phyloP scores from a whole-genome alignment of 768 basidiomycete species.

The Russula foetens region DNA sequence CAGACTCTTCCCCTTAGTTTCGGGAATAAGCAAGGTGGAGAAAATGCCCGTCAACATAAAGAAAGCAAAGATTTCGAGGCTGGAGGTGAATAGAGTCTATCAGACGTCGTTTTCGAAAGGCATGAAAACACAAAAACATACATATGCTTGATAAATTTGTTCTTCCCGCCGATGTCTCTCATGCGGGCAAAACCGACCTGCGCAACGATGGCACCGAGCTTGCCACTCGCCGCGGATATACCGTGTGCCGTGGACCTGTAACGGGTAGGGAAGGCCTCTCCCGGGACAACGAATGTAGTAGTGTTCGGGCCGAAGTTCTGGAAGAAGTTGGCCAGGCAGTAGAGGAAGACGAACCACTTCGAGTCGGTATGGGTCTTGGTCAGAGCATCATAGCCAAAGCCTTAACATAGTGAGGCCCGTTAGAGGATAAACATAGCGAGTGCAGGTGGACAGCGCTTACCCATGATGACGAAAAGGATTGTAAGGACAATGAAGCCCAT shows the following conservation, averaged over 20 bases:
- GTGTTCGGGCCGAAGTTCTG: conserved; percentile 82
- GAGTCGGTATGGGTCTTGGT: conserved; percentile 33
- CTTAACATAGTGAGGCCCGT: conserved; percentile 27
- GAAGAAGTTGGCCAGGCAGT: conserved; percentile 86
- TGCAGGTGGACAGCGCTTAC: conserved; percentile 30
- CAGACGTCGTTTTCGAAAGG: not conserved
- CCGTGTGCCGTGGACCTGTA: conserved; percentile 83
- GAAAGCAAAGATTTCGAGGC: conserved; percentile 72
- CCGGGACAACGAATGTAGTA: conserved; percentile 75
- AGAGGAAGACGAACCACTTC: conserved; percentile 71
- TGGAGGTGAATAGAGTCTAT: conserved; percentile 29
- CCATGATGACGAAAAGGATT: conserved; percentile 59
- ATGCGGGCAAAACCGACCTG: conserved; percentile 70
- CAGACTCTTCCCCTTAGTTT: conserved; percentile 59
- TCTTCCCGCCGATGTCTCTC: conserved; percentile 58
- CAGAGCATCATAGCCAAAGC: conserved; percentile 58
- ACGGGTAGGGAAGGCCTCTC: conserved; percentile 82
- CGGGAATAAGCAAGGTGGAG: conserved; percentile 73
- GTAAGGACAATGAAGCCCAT: conserved; percentile 70
- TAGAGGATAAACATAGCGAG: not conserved
- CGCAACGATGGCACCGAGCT: conserved; percentile 74
- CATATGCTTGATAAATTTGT: conserved; percentile 61
- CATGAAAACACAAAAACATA: conserved; percentile 28
- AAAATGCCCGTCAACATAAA: conserved; percentile 84
- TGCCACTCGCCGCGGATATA: conserved; percentile 76